Conservation (phyloP, 768 basidiomycete genomes). For the Lactarius tabidus region DNA sequence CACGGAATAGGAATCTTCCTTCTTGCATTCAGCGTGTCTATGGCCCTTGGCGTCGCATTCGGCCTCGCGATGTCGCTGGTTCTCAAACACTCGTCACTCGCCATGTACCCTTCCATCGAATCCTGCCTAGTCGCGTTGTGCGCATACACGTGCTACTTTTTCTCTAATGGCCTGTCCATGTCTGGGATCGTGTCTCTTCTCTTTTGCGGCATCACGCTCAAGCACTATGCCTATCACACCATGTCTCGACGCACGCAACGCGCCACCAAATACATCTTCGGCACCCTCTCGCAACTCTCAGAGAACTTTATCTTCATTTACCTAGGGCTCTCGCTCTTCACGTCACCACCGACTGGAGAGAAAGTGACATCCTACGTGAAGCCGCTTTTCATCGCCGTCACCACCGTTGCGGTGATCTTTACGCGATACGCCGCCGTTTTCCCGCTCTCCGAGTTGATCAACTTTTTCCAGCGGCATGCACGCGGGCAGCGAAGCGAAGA, state of each 20-base stretch:
- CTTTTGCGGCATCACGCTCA: conserved; percentile 98
- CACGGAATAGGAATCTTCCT: conserved; percentile 96
- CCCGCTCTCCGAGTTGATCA: conserved; percentile 93
- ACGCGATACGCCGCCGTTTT: conserved; percentile 97
- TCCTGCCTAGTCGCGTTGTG: conserved; percentile 93
- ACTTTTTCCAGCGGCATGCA: conserved; percentile 83
- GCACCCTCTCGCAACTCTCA: conserved; percentile 87
- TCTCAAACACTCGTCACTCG: conserved; percentile 90
- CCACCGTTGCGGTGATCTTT: conserved; percentile 88
- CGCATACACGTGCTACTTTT: conserved; percentile 98
- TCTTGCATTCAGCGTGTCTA: conserved; percentile 72
- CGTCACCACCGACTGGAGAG: conserved; percentile 71
- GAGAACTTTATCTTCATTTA: conserved; percentile 99
- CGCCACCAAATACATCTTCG: conserved; percentile 94
- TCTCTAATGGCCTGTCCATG: conserved; percentile 95
- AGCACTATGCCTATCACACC: conserved; percentile 99
- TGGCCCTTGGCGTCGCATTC: conserved; percentile 88
- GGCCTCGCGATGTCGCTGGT: conserved; percentile 89
- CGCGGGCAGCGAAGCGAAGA: conserved; percentile 87
- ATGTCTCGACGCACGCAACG: conserved; percentile 95
- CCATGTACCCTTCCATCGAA: conserved; percentile 88
- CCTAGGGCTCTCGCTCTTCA: conserved; percentile 96
- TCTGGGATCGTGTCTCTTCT: conserved; percentile 96
- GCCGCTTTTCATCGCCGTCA: conserved; percentile 89
- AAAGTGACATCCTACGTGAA: conserved; percentile 86